Evolutionary conservation across 179 eudicot genomes (phyloP), one percentile per base, ranked within the genome.

Genomic region (Dionaea muscipula): DNA sequence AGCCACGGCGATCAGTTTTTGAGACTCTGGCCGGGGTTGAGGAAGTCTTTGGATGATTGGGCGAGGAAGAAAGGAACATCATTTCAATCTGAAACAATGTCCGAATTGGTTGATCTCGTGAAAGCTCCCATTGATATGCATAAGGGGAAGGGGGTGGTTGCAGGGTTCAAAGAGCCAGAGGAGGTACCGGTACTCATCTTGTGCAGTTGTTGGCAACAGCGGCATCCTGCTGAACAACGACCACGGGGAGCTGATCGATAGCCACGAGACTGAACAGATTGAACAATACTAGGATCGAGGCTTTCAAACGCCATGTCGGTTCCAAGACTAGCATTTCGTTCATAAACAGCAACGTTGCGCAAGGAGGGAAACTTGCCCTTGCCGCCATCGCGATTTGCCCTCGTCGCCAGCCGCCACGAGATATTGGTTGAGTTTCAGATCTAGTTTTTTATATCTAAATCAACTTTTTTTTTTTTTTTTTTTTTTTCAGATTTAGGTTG

Each of bases 121-220:
- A 75, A 64, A 39, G 61, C 56, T 16, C 68, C 71, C 0, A 64
- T 75, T 28, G 78, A 71, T 65, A 33, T 26, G 47, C 63, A 67
- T 53, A 56, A 62, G 46, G 72, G 70, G n/a, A n/a, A n/a, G n/a
- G n/a, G n/a, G n/a, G n/a, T n/a, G n/a, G n/a, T n/a, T n/a, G n/a
- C n/a, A n/a, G n/a, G n/a, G n/a, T n/a, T n/a, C n/a, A n/a, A n/a
- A n/a, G n/a, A n/a, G n/a, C n/a, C n/a, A n/a, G n/a, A 51, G 17
- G 7, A 67, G 21, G 47, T 72, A 63, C n/a, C n/a, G n/a, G 56
- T 86, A 75, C 48, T 71, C 77, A 6, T 68, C 85, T 23, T 90
- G 97, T 68, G 95, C 95, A 39, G 94, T 89, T 2, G 93, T 90
- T 16, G 97, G 95, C 18, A 89, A 86, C 35, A 86, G 95, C 53